Evolutionary conservation across 2,329 filamentous ascomycete species (phyloP).

Genomic region (Shiraia bambusicola): DNA sequence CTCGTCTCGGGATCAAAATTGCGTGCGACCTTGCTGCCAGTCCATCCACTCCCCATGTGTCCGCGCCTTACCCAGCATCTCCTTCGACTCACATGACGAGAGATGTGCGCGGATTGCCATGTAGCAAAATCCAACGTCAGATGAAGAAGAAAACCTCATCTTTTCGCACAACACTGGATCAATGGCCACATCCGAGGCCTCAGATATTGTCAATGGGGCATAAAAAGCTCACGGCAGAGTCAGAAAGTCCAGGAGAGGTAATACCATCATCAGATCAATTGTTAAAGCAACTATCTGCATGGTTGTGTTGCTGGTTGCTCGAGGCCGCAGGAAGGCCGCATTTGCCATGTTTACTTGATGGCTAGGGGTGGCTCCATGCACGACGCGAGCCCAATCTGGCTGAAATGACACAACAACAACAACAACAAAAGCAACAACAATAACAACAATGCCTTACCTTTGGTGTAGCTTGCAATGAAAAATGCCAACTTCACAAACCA

Average conservation of each 20-base stretch:
- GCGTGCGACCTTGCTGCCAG: constrained; percentile 37
- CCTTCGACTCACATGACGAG: constrained; percentile 44
- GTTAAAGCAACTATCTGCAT: constrained; percentile 33
- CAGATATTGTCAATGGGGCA: constrained; percentile 20
- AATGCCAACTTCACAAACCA: constrained; percentile 19
- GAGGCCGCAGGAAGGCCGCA: constrained; percentile 29
- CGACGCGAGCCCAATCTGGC: constrained; percentile 30
- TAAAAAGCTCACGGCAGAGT: constrained; percentile 1
- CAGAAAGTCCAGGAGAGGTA: constrained; percentile 6
- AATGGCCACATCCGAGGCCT: neutral
- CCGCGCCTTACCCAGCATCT: constrained; percentile 43
- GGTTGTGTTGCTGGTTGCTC: constrained; percentile 25
- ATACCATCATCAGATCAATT: constrained; percentile 31
- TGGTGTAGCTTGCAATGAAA: constrained; percentile 16
- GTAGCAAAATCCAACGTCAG: constrained; percentile 46
- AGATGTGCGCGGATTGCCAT: constrained; percentile 39
- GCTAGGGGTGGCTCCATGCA: constrained; percentile 35
- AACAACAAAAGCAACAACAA: constrained; percentile 7
- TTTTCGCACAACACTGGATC: constrained; percentile 3
- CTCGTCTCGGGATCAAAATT: constrained; percentile 45
- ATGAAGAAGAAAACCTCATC: constrained; percentile 17
- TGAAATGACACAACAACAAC: constrained; percentile 15
- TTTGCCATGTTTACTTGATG: constrained; percentile 38
- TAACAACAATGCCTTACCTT: constrained; percentile 31
- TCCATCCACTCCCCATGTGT: constrained; percentile 37